Conservation (phyloP, 495 filamentous ascomycete genomes). For the Xylaria curta region DNA sequence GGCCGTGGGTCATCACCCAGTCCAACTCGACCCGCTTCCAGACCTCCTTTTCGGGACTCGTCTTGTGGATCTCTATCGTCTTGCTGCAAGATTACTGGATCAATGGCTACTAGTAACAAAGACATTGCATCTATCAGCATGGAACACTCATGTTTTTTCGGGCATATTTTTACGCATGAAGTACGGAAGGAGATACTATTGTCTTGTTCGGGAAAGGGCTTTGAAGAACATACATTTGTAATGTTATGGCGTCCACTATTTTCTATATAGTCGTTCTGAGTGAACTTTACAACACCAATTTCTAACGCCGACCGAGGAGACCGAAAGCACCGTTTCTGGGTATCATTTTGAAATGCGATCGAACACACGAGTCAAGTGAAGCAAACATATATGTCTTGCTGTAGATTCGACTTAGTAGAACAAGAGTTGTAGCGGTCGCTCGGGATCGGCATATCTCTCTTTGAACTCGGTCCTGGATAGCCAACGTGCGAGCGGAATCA, state of each 20-base stretch:
- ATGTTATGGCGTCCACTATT: constrained; percentile 28
- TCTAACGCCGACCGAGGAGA: constrained; percentile 26
- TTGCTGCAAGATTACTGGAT: constrained; percentile 36
- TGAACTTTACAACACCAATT: constrained; percentile 22
- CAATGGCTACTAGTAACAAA: constrained; percentile 34
- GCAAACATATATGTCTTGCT: constrained; percentile 3
- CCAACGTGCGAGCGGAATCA: constrained; percentile 73
- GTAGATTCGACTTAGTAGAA: constrained; percentile 55
- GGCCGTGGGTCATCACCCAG: constrained; percentile 38
- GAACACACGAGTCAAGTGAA: constrained; percentile 1
- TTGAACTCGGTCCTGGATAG: constrained; percentile 72
- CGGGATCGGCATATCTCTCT: constrained; percentile 64
- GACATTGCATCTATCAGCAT: constrained; percentile 27
- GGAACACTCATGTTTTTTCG: constrained; percentile 14
- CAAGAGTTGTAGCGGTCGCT: constrained; percentile 61
- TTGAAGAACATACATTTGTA: constrained; percentile 30
- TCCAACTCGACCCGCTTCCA: constrained; percentile 24
- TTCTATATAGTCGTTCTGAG: constrained; percentile 29
- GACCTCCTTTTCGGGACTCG: constrained; percentile 37
- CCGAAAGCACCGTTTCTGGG: constrained; percentile 20
- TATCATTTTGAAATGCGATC: constrained; percentile 21
- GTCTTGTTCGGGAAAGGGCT: constrained; percentile 5
- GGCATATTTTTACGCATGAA: constrained; percentile 27
- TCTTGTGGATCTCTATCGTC: constrained; percentile 37
- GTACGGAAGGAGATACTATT: constrained; percentile 15